Evolutionary conservation across 371 early-diverging fungal species (phyloP).

Genomic region (Gilbertella persicaria): DNA sequence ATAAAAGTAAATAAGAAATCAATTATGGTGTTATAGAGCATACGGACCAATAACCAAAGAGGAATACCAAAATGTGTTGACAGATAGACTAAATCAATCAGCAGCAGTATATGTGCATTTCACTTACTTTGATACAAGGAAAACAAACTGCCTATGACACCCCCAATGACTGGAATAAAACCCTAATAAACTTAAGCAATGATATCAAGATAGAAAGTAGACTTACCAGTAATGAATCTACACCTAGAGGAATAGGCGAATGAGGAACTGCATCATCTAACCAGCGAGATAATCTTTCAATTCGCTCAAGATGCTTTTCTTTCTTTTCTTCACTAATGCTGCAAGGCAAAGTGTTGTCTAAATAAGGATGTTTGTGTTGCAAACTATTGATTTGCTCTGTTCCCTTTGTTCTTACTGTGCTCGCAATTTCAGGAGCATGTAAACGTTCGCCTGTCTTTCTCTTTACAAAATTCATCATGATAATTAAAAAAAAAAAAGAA

Average conservation of each 20-base stretch:
- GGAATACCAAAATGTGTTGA: conserved; percentile 35
- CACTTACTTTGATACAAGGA: conserved; percentile 35
- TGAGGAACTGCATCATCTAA: conserved; percentile 39
- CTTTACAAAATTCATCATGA: conserved; percentile 29
- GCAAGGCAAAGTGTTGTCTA: conserved; percentile 22
- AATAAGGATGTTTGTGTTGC: conserved; percentile 21
- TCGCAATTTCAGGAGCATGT: conserved; percentile 11
- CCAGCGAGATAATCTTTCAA: conserved; percentile 26
- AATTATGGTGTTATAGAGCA: conserved; percentile 27
- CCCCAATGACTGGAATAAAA: conserved; percentile 40
- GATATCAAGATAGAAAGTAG: background rate
- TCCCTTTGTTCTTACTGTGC: conserved; percentile 20
- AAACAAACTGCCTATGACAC: conserved; percentile 22
- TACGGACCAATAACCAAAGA: conserved; percentile 38
- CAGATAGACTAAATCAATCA: conserved; percentile 32
- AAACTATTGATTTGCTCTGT: conserved; percentile 10
- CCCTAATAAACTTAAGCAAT: conserved; percentile 11
- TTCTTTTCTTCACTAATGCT: conserved; percentile 17
- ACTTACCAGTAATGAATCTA: conserved; percentile 37
- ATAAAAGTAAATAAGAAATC: conserved; percentile 30
- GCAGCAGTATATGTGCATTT: background rate
- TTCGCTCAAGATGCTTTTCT: conserved; percentile 17
- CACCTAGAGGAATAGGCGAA: conserved; percentile 40
- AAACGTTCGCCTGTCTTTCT: conserved; percentile 16
- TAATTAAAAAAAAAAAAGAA: background rate